Conservation (phyloP, 169 alveolate genomes). For the Cryptosporidium xiaoi region DNA sequence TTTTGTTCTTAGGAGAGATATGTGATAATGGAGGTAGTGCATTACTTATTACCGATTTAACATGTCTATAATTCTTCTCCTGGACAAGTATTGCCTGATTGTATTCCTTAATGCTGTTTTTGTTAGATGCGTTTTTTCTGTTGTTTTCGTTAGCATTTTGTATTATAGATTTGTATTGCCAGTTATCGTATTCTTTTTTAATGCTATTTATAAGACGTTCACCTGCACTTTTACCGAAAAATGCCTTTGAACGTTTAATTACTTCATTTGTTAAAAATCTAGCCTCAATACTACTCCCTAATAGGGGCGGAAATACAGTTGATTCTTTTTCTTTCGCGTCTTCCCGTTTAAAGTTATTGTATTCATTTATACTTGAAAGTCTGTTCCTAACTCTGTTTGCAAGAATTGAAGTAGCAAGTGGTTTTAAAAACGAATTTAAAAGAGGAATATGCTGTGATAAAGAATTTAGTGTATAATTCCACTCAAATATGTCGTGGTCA, state of each 20-base stretch:
- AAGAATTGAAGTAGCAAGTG: conserved; percentile 60
- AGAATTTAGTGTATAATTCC: conserved; percentile 56
- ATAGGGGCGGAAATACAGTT: neutral
- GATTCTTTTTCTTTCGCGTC: neutral
- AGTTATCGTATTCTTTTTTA: conserved; percentile 34
- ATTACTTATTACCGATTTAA: conserved; percentile 15
- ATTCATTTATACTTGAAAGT: neutral
- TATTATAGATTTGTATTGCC: conserved; percentile 63
- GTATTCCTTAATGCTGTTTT: conserved; percentile 23
- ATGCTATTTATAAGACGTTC: conserved; percentile 32
- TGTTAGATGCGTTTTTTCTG: neutral
- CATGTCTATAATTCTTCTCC: conserved; percentile 30
- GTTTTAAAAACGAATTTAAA: conserved; percentile 38
- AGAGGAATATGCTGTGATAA: conserved; percentile 65
- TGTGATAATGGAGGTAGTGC: conserved; percentile 55
- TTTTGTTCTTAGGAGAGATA: conserved; percentile 12
- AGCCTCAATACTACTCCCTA: conserved; percentile 42
- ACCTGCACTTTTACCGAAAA: conserved; percentile 45
- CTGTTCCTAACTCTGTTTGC: conserved; percentile 50
- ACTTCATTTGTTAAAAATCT: conserved; percentile 50
- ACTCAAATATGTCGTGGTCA: conserved; percentile 53
- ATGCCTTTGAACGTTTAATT: conserved; percentile 52
- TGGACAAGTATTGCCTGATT: conserved; percentile 2
- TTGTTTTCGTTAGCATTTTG: neutral
- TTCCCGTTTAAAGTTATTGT: neutral